Conservation (phyloP, 2,329 filamentous ascomycete species). For the Trichoderma asperellum region DNA sequence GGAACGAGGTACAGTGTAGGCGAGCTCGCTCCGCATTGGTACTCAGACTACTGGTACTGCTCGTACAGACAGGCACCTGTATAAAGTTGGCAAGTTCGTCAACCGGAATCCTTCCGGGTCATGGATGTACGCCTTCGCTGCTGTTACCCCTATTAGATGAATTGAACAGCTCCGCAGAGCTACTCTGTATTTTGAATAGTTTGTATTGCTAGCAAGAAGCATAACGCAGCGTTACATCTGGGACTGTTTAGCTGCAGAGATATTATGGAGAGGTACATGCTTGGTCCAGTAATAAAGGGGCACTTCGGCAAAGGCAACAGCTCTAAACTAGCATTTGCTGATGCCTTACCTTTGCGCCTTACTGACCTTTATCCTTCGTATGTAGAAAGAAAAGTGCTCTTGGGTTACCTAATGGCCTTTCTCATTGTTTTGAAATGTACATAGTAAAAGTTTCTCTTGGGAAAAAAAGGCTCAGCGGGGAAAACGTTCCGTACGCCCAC, state of each 20-base stretch:
- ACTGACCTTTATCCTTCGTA: neutral
- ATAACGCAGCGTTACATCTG: neutral
- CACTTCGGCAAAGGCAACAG: neutral
- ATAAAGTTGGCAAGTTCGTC: neutral
- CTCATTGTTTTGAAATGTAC: neutral
- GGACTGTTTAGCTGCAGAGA: neutral
- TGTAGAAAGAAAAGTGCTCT: neutral
- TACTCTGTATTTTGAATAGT: neutral
- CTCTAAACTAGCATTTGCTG: neutral
- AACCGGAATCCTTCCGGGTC: neutral
- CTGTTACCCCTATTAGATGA: neutral
- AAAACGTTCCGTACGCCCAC: neutral
- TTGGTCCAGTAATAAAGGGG: neutral
- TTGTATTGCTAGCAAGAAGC: neutral
- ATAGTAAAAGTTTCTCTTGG: neutral
- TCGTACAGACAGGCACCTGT: neutral
- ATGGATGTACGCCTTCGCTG: neutral
- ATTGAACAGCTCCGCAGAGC: neutral
- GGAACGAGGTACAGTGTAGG: neutral
- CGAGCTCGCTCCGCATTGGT: neutral
- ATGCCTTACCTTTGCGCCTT: neutral
- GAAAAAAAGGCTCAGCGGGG: neutral
- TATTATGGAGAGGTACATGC: neutral
- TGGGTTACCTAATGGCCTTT: neutral
- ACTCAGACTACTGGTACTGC: neutral